These are phyloP conservation scores for Candida boidinii DNA, from an alignment of 805 yeast genomes.

Conservation along the genomic window DNA sequence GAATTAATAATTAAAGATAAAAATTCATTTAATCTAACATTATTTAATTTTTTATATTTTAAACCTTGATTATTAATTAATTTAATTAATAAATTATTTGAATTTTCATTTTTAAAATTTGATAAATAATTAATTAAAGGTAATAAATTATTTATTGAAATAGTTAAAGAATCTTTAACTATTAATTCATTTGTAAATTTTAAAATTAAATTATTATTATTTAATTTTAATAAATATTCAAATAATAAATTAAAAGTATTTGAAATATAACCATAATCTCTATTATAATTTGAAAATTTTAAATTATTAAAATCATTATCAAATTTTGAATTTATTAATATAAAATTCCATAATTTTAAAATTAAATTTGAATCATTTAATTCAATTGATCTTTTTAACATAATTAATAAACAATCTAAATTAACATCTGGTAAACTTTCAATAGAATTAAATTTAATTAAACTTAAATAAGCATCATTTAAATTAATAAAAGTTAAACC, in stretches of 20 bases:
- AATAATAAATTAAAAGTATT: conserved; percentile 15
- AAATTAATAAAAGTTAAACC: conserved; percentile 19
- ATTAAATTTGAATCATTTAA: conserved; percentile 15
- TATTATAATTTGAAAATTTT: background rate
- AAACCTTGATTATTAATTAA: conserved; percentile 23
- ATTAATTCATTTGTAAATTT: conserved; percentile 21
- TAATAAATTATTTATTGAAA: conserved; percentile 16
- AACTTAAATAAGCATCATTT: conserved; percentile 14
- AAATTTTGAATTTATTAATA: conserved; percentile 23
- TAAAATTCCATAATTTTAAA: conserved; percentile 22
- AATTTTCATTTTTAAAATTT: conserved; percentile 3
- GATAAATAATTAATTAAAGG: conserved; percentile 18
- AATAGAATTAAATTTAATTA: conserved; percentile 19
- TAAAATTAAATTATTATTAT: conserved; percentile 17
- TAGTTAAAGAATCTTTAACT: conserved; percentile 16
- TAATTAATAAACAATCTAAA: conserved; percentile 15
- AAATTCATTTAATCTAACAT: conserved; percentile 17
- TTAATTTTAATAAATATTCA: conserved; percentile 11
- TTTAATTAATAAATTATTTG: conserved; percentile 14
- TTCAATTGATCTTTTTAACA: conserved; percentile 17
- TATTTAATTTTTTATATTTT: conserved; percentile 11
- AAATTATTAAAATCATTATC: conserved; percentile 8
- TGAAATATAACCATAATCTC: conserved; percentile 10
- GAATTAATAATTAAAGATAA: conserved; percentile 22
- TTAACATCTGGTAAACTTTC: conserved; percentile 27